phyloP scores from a whole-genome alignment of 2,329 filamentous ascomycete species.

The Colletotrichum sp. region DNA sequence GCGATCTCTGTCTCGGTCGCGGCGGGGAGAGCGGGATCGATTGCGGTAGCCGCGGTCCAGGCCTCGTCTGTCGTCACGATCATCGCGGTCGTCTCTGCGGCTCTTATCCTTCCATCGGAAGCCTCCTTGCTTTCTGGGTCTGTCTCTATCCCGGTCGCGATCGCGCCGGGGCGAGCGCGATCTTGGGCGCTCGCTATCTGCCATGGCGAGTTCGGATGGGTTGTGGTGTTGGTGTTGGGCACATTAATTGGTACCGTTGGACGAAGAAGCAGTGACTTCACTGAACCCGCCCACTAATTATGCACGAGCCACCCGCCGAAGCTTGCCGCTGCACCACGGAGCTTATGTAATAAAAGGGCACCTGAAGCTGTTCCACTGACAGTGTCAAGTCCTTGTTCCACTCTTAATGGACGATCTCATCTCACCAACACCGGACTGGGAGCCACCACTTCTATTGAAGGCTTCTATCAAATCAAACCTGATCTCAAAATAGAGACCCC shows the following conservation, averaged over 20 bases:
- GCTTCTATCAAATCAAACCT: not conserved
- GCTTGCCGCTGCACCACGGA: accelerated
- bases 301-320: not conserved
- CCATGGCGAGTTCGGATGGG: not conserved
- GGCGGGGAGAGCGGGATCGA: conserved; percentile 41
- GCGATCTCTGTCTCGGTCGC: conserved; percentile 26
- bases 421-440: not conserved
- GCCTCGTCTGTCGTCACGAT: conserved; percentile 35
- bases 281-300: not conserved
- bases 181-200: conserved; percentile 13
- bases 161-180: conserved; percentile 21
- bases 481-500: accelerated
- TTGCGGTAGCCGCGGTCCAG: conserved; percentile 59
- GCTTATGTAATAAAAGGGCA: not conserved
- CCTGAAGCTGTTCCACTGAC: not conserved
- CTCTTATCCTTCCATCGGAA: conserved; percentile 65
- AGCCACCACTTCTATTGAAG: not conserved
- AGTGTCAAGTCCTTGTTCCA: not conserved
- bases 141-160: conserved; percentile 9
- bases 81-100: conserved; percentile 45
- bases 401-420: too few species aligned
- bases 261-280: not conserved
- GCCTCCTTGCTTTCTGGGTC: conserved; percentile 30
- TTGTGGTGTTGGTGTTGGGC: not conserved
- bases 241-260: not conserved